Percentiles rank a stretch among this genome's conserved stretches.
Evolutionary conservation across 2,329 filamentous ascomycete species (phyloP).

Genomic region (Alternaria gansuensis): DNA sequence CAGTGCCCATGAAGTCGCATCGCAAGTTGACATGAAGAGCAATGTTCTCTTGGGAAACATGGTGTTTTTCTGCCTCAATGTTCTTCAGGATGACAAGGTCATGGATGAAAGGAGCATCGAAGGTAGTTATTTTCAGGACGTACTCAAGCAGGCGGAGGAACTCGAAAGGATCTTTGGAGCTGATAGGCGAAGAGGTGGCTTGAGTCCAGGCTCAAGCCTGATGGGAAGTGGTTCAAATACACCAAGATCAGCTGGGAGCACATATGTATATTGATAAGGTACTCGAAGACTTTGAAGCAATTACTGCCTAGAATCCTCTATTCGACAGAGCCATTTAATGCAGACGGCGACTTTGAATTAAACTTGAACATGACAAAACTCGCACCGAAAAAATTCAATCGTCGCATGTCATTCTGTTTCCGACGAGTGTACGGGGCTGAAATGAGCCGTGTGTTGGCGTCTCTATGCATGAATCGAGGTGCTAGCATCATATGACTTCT

Average conservation of each 20-base stretch:
- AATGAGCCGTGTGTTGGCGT: too few species aligned
- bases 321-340: not conserved
- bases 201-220: constrained; percentile 18
- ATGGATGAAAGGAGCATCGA: constrained; percentile 35
- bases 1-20: constrained; percentile 32
- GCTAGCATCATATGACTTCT: too few species aligned
- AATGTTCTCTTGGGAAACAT: constrained; percentile 38
- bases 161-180: constrained; percentile 28
- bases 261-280: constrained; percentile 1
- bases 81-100: constrained; percentile 28
- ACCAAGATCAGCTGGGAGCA: constrained; percentile 14
- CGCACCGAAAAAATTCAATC: too few species aligned
- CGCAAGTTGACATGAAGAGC: constrained; percentile 33
- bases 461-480: too few species aligned
- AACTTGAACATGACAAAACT: too few species aligned
- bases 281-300: not conserved
- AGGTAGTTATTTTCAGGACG: constrained; percentile 31
- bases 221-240: constrained; percentile 16
- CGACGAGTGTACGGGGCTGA: too few species aligned
- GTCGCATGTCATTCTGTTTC: too few species aligned
- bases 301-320: not conserved
- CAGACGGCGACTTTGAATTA: too few species aligned
- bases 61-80: constrained; percentile 35
- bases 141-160: constrained; percentile 32
- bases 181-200: constrained; percentile 19